Conservation (phyloP, 75 land plant genomes). For the Azolla pinnata region DNA sequence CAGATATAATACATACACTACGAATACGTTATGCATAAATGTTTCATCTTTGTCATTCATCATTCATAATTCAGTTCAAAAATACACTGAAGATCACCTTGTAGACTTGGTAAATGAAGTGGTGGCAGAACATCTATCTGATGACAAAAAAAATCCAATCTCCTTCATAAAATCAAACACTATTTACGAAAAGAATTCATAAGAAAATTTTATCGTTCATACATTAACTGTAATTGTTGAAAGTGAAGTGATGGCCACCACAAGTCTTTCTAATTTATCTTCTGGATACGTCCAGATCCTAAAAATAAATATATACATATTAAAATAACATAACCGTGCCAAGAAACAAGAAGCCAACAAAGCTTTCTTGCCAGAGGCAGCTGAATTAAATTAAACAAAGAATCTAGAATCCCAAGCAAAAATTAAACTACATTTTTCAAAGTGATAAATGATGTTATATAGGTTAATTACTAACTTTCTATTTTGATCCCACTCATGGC, state of each 20-base stretch:
- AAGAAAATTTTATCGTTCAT: background rate
- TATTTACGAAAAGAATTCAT: background rate
- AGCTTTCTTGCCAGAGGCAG: too few relatives aligned
- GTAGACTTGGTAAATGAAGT: background rate
- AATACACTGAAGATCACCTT: background rate
- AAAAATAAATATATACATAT: background rate
- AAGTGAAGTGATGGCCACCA: conserved; percentile 10
- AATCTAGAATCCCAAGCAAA: too few relatives aligned
- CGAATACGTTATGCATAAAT: background rate
- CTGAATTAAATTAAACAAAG: too few relatives aligned
- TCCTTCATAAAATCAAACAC: background rate
- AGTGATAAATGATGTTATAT: too few relatives aligned
- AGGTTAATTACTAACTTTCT: too few relatives aligned
- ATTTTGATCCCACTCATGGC: too few relatives aligned
- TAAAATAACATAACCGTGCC: too few relatives aligned
- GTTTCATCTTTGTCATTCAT: background rate
- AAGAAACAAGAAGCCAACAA: too few relatives aligned
- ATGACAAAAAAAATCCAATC: conserved; percentile 1
- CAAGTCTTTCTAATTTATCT: conserved; percentile 15
- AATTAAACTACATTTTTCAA: too few relatives aligned
- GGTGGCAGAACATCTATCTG: conserved; percentile 14
- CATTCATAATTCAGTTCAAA: background rate
- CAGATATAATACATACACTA: background rate
- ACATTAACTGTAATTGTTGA: conserved; percentile 17
- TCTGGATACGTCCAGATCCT: conserved; percentile 30